Evolutionary conservation across 2,329 filamentous ascomycete genomes (phyloP).

Genomic region (Esteya vermicola): DNA sequence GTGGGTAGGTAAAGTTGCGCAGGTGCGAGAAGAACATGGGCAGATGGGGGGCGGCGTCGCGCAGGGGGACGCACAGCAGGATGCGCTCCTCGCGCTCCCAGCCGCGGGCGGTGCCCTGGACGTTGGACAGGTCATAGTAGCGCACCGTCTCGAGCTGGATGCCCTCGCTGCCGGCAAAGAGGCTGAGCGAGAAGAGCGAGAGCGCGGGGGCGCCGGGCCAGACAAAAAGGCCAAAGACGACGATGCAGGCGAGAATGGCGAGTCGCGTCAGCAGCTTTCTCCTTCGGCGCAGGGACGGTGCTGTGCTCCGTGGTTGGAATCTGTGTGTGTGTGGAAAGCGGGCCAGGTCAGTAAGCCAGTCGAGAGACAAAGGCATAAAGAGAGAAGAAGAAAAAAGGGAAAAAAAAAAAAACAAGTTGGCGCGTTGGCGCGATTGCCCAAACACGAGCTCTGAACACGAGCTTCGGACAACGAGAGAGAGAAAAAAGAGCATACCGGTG

Average conservation of each 20-base stretch:
- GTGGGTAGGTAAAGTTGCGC: conserved; percentile 91
- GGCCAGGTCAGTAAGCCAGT: not conserved
- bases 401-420: conserved; percentile 2
- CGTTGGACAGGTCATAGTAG: conserved; percentile 89
- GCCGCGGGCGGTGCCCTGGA: conserved; percentile 78
- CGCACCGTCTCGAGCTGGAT: conserved; percentile 85
- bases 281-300: conserved; percentile 55
- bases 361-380: not conserved
- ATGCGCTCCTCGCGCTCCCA: conserved; percentile 97
- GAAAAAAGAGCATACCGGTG: conserved; percentile 56
- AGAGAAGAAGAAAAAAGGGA: not conserved
- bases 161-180: conserved; percentile 52
- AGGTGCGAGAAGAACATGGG: conserved; percentile 99
- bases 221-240: conserved; percentile 61
- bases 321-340: too few species aligned
- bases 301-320: conserved; percentile 73
- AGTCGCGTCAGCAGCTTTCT: conserved; percentile 59
- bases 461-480: too few species aligned
- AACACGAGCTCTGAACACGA: too few species aligned
- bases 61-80: conserved; percentile 80
- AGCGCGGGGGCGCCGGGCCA: conserved; percentile 51
- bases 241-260: conserved; percentile 39
- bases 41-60: conserved; percentile 83
- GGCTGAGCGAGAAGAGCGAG: conserved; percentile 53
- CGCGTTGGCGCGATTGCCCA: too few species aligned